A percentile compares a stretch with the other conserved stretches of the same genome.
Evolutionary conservation across 2,329 filamentous ascomycete genomes (phyloP).

Genomic region (Trichoderma hamatum): DNA sequence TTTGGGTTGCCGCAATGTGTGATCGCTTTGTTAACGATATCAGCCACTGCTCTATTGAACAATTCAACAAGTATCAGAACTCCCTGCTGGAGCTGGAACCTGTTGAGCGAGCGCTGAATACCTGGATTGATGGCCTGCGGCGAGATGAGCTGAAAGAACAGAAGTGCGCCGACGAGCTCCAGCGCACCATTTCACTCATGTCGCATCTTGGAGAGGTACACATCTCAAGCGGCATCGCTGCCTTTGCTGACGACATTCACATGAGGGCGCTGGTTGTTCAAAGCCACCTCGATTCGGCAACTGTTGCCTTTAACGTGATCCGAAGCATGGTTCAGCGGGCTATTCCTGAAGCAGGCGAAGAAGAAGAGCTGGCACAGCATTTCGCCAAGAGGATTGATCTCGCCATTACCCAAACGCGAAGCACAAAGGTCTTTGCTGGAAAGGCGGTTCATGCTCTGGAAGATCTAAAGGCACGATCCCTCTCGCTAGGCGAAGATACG

Average conservation of each 20-base stretch:
- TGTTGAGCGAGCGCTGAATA: constrained; percentile 85
- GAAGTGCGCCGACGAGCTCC: constrained; percentile 78
- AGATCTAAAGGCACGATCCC: constrained; percentile 74
- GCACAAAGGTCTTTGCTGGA: constrained; percentile 78
- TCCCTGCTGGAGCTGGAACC: constrained; percentile 87
- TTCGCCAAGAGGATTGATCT: constrained; percentile 72
- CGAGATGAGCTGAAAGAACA: constrained; percentile 84
- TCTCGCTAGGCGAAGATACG: constrained; percentile 72
- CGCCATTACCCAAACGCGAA: constrained; percentile 75
- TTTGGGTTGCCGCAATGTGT: constrained; percentile 81
- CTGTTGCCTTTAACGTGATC: constrained; percentile 65
- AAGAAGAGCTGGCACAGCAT: constrained; percentile 68
- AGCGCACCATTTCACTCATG: constrained; percentile 83
- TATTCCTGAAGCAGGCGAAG: constrained; percentile 52
- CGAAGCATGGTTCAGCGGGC: constrained; percentile 69
- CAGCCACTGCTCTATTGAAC: constrained; percentile 72
- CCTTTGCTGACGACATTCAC: constrained; percentile 76
- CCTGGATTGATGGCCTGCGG: constrained; percentile 82
- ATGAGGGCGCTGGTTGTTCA: constrained; percentile 78
- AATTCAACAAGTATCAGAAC: constrained; percentile 78
- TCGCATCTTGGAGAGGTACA: constrained; percentile 83
- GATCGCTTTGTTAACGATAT: constrained; percentile 82
- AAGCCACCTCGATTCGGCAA: constrained; percentile 78
- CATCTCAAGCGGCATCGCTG: constrained; percentile 68
- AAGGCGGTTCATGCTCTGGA: constrained; percentile 78